Evolutionary conservation across 2,329 filamentous ascomycete species (phyloP).

Genomic region (Monosporascus sp.): DNA sequence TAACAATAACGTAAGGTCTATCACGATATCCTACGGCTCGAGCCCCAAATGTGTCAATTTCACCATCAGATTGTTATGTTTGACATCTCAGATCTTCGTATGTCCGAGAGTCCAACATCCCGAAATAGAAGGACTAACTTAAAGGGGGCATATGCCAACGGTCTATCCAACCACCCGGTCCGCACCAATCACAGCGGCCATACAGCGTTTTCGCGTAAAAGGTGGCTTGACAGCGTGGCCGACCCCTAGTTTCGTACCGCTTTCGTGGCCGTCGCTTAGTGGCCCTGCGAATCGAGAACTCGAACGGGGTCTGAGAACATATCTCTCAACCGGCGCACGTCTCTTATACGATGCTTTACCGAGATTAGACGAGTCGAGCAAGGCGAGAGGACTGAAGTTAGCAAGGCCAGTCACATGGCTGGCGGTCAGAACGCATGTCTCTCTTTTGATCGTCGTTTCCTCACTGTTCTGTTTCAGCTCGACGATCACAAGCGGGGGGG

Average conservation of each 20-base stretch:
- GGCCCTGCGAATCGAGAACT: conserved; percentile 10
- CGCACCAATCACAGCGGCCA: conserved; percentile 9
- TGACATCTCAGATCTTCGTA: too few relatives aligned
- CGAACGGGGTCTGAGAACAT: conserved; percentile 9
- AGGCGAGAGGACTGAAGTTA: neutral
- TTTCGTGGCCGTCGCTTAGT: conserved; percentile 24
- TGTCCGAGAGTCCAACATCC: too few relatives aligned
- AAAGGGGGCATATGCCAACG: too few relatives aligned
- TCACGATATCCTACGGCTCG: too few relatives aligned
- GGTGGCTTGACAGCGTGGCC: conserved; percentile 22
- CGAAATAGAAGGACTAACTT: too few relatives aligned
- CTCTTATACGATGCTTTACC: too few relatives aligned
- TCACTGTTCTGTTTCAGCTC: conserved; percentile 21
- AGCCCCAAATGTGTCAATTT: neutral
- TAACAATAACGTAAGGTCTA: too few relatives aligned
- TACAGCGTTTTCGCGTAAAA: conserved; percentile 9
- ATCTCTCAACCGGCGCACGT: neutral
- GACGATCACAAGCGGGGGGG: conserved; percentile 9
- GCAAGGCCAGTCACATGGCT: conserved; percentile 19
- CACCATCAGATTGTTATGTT: too few relatives aligned
- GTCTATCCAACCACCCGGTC: neutral
- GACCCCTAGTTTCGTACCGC: conserved; percentile 13
- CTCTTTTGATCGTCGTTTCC: conserved; percentile 6
- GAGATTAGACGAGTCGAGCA: neutral
- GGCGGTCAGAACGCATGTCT: conserved; percentile 11